Conservation (phyloP, 306 rosid genomes). For the Rosa multiflora region DNA sequence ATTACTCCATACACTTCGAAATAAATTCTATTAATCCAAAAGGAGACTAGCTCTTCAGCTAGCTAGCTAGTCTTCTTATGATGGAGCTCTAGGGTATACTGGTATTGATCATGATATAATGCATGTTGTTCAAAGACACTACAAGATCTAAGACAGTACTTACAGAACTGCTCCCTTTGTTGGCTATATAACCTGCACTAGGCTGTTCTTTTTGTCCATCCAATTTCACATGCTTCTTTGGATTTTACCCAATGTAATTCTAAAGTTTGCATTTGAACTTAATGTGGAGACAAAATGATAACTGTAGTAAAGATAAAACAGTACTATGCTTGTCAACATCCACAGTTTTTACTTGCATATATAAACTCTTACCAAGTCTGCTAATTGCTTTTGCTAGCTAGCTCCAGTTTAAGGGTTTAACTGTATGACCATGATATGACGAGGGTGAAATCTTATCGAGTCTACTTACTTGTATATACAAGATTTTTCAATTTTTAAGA, state of each 20-base stretch:
- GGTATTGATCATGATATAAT: not conserved
- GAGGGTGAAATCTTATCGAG: not conserved
- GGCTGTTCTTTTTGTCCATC: conserved; percentile 10
- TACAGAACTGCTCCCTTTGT: conserved; percentile 5
- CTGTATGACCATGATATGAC: not conserved
- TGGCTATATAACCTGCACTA: not conserved
- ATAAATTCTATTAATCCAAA: not conserved
- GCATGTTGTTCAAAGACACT: conserved; percentile 1
- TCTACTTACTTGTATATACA: not conserved
- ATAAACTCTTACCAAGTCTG: not conserved
- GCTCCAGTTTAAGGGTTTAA: not conserved
- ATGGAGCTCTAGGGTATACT: not conserved
- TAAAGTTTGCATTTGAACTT: not conserved
- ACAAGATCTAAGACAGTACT: conserved; percentile 11
- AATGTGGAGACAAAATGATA: not conserved
- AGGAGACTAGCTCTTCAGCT: not conserved
- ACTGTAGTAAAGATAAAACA: not conserved
- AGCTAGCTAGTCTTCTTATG: not conserved
- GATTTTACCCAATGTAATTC: not conserved
- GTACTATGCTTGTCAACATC: not conserved
- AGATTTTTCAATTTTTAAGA: not conserved
- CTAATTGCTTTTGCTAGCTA: not conserved
- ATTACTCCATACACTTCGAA: not conserved
- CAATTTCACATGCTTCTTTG: conserved; percentile 1
- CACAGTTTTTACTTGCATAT: not conserved